Conservation (phyloP, 2,329 filamentous ascomycete genomes). For the Alternaria incomplexa region DNA sequence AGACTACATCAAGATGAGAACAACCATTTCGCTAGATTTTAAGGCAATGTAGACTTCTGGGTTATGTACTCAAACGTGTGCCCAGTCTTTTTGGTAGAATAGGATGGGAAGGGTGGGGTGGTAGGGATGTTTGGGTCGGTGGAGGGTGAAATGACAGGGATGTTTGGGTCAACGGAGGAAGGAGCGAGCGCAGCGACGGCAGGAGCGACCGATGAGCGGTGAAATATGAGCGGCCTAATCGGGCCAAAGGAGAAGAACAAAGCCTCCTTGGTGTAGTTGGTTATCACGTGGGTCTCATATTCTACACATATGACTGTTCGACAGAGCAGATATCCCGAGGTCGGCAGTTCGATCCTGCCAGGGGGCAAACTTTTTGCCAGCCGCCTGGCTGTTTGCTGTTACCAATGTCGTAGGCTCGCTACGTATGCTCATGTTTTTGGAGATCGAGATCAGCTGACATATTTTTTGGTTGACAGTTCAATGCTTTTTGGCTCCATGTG, state of each 20-base stretch:
- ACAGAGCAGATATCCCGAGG: conserved; percentile 34
- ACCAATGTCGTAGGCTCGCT: background rate
- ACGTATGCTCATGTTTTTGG: background rate
- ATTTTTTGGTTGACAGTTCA: background rate
- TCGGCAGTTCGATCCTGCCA: conserved; percentile 39
- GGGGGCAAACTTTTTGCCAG: conserved; percentile 18
- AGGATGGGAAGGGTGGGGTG: background rate
- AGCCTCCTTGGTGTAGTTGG: conserved; percentile 39
- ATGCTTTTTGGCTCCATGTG: background rate
- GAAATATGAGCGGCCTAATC: background rate
- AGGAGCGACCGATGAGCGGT: background rate
- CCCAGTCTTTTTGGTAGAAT: background rate
- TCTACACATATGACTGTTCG: conserved; percentile 30
- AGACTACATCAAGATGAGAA: background rate
- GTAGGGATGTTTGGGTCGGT: background rate
- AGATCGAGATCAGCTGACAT: background rate
- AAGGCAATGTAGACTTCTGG: background rate
- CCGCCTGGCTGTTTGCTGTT: background rate
- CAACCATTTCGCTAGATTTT: background rate
- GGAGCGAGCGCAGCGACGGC: background rate
- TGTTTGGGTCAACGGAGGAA: background rate
- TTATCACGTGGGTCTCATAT: conserved; percentile 42
- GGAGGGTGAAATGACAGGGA: background rate
- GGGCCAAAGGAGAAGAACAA: background rate
- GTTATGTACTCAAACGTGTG: background rate